These are phyloP conservation scores for Plasmodium adleri DNA, from an alignment of 169 alveolate species.

Conservation along the genomic window DNA sequence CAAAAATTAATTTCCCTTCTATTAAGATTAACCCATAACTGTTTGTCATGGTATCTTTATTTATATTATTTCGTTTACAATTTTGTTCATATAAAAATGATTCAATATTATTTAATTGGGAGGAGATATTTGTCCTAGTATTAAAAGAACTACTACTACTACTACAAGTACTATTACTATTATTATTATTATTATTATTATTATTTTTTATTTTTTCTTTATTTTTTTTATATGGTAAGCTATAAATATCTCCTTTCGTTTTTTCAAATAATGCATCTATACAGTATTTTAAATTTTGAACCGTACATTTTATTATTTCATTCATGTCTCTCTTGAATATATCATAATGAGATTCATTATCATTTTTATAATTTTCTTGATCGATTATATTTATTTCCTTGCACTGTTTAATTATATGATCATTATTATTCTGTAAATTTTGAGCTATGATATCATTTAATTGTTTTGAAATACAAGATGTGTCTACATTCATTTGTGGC, in stretches of 20 bases:
- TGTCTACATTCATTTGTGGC: too few relatives aligned
- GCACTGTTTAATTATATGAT: neutral
- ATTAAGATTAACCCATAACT: conserved; percentile 79
- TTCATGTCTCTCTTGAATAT: conserved; percentile 19
- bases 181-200: neutral
- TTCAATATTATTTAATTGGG: too few relatives aligned
- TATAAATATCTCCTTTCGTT: conserved; percentile 62
- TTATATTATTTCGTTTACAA: conserved; percentile 29
- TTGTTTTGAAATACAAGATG: too few relatives aligned
- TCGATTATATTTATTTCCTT: neutral
- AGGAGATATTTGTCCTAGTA: too few relatives aligned
- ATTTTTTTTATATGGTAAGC: conserved; percentile 10
- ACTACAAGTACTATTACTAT: neutral
- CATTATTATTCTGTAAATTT: neutral
- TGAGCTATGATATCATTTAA: too few relatives aligned
- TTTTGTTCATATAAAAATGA: neutral
- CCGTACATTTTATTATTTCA: conserved; percentile 18
- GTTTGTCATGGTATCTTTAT: conserved; percentile 11
- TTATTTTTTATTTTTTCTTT: neutral
- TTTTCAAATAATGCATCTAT: conserved; percentile 44
- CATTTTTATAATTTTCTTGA: neutral
- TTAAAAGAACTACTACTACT: neutral
- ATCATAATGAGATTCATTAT: neutral
- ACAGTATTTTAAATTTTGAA: conserved; percentile 46
- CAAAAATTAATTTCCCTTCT: conserved; percentile 87